Evolutionary conservation across 2,329 filamentous ascomycete genomes (phyloP).

Genomic region (Pseudogymnoascus sp.): DNA sequence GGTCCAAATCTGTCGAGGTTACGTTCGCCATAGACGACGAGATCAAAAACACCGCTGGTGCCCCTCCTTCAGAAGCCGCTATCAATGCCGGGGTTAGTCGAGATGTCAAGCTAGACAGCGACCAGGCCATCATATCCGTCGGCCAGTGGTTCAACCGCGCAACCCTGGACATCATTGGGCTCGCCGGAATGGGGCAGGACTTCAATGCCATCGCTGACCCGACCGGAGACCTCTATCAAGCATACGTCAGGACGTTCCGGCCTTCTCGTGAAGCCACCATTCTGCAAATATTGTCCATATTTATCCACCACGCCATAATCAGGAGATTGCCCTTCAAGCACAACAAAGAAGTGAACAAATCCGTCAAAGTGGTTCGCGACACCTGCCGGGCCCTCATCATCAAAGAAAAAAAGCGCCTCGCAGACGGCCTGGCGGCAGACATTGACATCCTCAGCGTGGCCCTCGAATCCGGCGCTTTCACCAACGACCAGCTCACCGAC

Average conservation of each 20-base stretch:
- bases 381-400: conserved; percentile 61
- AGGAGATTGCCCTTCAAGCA: conserved; percentile 57
- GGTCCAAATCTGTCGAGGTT: conserved; percentile 64
- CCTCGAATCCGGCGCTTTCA: conserved; percentile 65
- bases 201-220: conserved; percentile 58
- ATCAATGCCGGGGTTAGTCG: background rate
- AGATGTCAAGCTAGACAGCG: background rate
- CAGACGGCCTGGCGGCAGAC: conserved; percentile 40
- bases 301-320: conserved; percentile 57
- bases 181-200: conserved; percentile 62
- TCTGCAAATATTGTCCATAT: conserved; percentile 48
- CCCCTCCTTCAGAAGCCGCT: conserved; percentile 27
- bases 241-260: conserved; percentile 48
- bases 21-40: conserved; percentile 51
- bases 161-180: conserved; percentile 68
- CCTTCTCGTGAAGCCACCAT: conserved; percentile 44
- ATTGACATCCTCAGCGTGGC: conserved; percentile 76
- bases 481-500: conserved; percentile 71
- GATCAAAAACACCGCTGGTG: conserved; percentile 33
- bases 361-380: conserved; percentile 51
- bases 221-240: conserved; percentile 47
- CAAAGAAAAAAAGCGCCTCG: conserved; percentile 55
- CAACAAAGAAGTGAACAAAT: conserved; percentile 55
- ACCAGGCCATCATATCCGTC: conserved; percentile 45
- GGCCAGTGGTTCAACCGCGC: conserved; percentile 56